Evolutionary conservation across 225 moss, liverwort and hornwort species (phyloP).

Genomic region (Sphagnum tenellum): DNA sequence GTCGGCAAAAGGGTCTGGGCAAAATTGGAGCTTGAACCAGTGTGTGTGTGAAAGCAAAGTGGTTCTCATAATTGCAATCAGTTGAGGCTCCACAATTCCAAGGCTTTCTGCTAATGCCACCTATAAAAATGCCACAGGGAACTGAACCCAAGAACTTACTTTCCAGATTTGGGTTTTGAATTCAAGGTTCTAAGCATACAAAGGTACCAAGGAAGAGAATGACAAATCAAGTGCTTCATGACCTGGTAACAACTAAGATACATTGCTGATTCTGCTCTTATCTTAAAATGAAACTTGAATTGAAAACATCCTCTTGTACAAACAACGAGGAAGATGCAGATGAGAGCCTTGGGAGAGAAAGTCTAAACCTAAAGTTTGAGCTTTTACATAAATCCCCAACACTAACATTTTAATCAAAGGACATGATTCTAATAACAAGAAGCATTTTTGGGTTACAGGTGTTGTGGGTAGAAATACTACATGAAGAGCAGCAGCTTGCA

Average conservation of each 20-base stretch:
- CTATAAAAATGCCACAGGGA: conserved; percentile 9
- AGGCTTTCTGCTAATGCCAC: conserved; percentile 72
- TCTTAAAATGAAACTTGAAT: no score
- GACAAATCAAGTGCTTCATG: not conserved
- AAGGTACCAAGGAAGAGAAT: not conserved
- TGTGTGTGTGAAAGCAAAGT: conserved; percentile 47
- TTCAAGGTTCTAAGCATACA: not conserved
- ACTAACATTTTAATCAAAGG: not conserved
- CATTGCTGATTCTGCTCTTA: no score
- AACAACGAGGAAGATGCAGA: no score
- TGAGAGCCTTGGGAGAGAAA: no score
- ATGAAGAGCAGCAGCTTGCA: conserved; percentile 74
- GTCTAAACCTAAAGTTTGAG: not conserved
- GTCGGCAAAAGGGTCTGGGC: conserved; percentile 55
- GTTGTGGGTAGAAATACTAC: conserved; percentile 7
- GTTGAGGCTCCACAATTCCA: conserved; percentile 63
- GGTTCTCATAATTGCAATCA: conserved; percentile 61
- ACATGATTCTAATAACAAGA: not conserved
- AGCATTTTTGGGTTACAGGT: no score
- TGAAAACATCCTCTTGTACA: no score
- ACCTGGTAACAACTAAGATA: not conserved
- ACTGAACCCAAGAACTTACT: not conserved
- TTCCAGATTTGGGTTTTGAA: not conserved
- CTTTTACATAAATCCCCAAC: not conserved
- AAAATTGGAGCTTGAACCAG: conserved; percentile 82